Base-by-base conservation (phyloP, 164 flowering plant genomes). In the Tinospora cordifolia region DNA sequence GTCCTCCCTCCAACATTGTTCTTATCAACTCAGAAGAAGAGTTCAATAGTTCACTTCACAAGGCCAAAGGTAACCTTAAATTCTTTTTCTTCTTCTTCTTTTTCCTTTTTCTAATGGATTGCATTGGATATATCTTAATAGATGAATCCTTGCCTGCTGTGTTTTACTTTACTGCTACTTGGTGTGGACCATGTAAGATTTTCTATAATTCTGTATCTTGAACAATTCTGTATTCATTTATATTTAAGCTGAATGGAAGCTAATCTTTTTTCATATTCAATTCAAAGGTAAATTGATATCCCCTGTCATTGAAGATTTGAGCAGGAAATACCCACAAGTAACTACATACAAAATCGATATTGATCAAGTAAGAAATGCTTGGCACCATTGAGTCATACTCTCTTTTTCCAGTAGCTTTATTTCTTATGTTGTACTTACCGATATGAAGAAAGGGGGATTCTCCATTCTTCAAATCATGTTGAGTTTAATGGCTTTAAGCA, bases 181-280 rank as follows among this genome's bases (percentile, higher is more conserved):
- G 98, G 98, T 91, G 98, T 79, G 90, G 88, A 7, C 98, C 98
- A 58, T 92, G 97, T 92, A 81, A 89, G 92, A 65, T 70, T 69
- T 30, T 25, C 11, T 24, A 8, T 25, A 13, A 19, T 39, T 41
- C 8, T 62, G 13, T 15, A 21, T 0, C 8, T 67, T 46, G 21
- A 1, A 6, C 21, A 60, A 17, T 22, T 8, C 13, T 39, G 5
- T 11, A 39, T 36, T 26, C 10, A 24, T 5, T 62, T 60, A 51
- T 39, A 11, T 36, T 46, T 70, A 9, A 62, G 24, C 40, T 22
- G 38, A 46, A 22, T 44, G 2, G 10, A 5, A 10, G 13, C 21
- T 13, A 41, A 25, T 44, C n/a, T 22, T 8, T 9, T 47, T 36
- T 51, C 21, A 51, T 51, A 6, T 40, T 34, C 62, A 3, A 17